Conservation (phyloP, 164 flowering plant species). For the Chimonanthus praecox region DNA sequence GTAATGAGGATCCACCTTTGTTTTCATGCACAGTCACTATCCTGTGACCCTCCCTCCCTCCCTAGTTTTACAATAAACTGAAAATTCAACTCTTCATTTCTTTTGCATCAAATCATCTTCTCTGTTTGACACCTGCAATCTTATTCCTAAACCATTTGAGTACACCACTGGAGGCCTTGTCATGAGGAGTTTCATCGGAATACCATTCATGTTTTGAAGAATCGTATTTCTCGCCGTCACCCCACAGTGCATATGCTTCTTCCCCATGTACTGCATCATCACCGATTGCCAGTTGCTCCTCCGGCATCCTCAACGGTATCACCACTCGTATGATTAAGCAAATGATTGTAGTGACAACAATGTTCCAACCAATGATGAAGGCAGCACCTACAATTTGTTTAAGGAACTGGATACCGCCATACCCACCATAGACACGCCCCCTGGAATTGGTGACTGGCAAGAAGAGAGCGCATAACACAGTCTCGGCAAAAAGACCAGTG, state of each 20-base stretch:
- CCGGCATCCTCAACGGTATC: conserved; percentile 34
- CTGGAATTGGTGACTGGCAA: conserved; percentile 27
- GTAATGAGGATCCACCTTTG: too few relatives aligned
- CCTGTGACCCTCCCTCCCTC: too few relatives aligned
- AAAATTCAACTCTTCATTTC: too few relatives aligned
- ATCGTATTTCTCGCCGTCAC: conserved; percentile 35
- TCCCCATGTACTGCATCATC: conserved; percentile 47
- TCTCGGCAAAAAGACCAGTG: conserved; percentile 41
- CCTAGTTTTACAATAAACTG: too few relatives aligned
- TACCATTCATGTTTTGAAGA: conserved; percentile 21
- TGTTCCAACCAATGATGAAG: conserved; percentile 33
- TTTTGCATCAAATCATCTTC: too few relatives aligned
- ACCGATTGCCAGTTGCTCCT: conserved; percentile 29
- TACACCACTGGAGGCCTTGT: conserved; percentile 12
- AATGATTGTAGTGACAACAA: conserved; percentile 25
- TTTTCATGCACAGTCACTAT: too few relatives aligned
- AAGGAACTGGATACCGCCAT: conserved; percentile 24
- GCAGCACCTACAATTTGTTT: conserved; percentile 28
- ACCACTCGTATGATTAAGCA: conserved; percentile 20
- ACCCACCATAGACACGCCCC: conserved; percentile 28
- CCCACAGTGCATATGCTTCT: conserved; percentile 39
- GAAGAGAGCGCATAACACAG: conserved; percentile 28
- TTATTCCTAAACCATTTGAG: conserved; percentile 15
- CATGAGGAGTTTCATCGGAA: conserved; percentile 16
- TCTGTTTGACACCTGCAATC: too few relatives aligned